A percentile compares a stretch with the other conserved stretches of the same genome.
These are phyloP conservation scores for Cystobasidium ongulense DNA, from an alignment of 768 basidiomycete genomes.

Conservation along the genomic window DNA sequence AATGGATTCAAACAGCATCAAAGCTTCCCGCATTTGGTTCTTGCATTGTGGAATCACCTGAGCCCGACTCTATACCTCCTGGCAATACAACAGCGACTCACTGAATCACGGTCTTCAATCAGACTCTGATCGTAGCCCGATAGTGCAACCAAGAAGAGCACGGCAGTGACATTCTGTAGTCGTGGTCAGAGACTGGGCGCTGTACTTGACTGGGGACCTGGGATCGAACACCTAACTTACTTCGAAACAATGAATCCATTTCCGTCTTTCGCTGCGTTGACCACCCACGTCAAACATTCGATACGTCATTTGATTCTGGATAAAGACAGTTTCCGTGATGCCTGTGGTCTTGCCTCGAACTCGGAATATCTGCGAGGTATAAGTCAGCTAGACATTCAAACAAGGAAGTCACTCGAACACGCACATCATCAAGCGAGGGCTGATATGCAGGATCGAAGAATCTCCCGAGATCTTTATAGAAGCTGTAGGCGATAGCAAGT, in stretches of 20 bases:
- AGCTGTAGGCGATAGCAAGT: slow-evolving; percentile 44
- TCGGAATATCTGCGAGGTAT: slow-evolving; percentile 54
- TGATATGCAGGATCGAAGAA: slow-evolving; percentile 67
- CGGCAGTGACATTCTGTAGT: slow-evolving; percentile 58
- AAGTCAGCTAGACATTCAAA: not conserved
- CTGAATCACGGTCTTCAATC: slow-evolving; percentile 38
- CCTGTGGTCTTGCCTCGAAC: slow-evolving; percentile 80
- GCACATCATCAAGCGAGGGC: slow-evolving; percentile 65
- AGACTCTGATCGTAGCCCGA: slow-evolving; percentile 70
- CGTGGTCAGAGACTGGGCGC: no score
- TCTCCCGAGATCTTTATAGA: slow-evolving; percentile 69
- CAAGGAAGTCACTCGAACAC: not conserved
- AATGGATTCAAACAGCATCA: slow-evolving; percentile 66
- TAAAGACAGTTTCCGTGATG: slow-evolving; percentile 71
- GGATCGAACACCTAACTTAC: no score
- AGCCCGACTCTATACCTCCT: no score
- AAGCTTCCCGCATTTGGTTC: slow-evolving; percentile 68
- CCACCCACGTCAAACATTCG: slow-evolving; percentile 68
- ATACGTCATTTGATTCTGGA: slow-evolving; percentile 50
- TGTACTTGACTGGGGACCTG: no score
- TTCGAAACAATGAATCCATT: slow-evolving; percentile 70
- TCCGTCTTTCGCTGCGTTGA: slow-evolving; percentile 69
- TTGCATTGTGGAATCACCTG: no score
- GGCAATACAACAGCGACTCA: slow-evolving; percentile 16
- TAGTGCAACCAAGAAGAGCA: slow-evolving; percentile 84